Evolutionary conservation across 2,329 filamentous ascomycete genomes (phyloP), one percentile per base, ranked within the genome.

Genomic region (Fusarium odoratissimum): DNA sequence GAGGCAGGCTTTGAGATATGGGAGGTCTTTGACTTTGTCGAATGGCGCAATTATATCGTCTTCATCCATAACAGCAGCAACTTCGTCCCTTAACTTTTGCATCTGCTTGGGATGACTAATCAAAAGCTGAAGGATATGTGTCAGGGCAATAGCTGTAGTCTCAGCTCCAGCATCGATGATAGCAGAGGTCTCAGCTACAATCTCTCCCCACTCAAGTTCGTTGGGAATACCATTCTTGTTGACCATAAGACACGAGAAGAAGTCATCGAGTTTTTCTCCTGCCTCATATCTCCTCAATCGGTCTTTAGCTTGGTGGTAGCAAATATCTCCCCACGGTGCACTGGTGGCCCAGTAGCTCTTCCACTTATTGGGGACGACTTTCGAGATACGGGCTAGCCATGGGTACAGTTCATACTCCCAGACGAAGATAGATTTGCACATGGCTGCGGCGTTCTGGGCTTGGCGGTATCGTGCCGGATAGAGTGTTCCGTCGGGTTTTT

Each of bases 191-290:
- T 91, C 88, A 7, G 88, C 86, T 0, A 88, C 83, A 16, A 90
- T 86, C 76, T 91, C 88, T 30, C 88, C 88, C 83, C 83, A 88
- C 67, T 89, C 86, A 4, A 90, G 83, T 5, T 66, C 46, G 28
- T 60, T 64, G 0, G 82, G 77, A 5, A 78, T 71, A 17, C 79
- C 84, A 6, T 83, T 80, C 61, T 81, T 84, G 56, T 84, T 80
- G 10, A 84, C 84, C 86, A 90, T 88, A 10, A 90, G 76, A 1
- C 83, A 82, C 40, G 85, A 82, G 81, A 91, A 90, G 78, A 91
- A 90, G 73, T 91, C 89, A 49, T 88, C 85, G 0, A 90, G 83
- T 66, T 87, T 86, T 76, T 90, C 88, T n/a, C 88, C 88, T 7
- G 60, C 68, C 30, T 69, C 31, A 23, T 76, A 38, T 40, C 66